Percentiles rank a stretch among this genome's conserved stretches.
Evolutionary conservation across 805 yeast genomes (phyloP).

Genomic region (Ascoidea tarda): DNA sequence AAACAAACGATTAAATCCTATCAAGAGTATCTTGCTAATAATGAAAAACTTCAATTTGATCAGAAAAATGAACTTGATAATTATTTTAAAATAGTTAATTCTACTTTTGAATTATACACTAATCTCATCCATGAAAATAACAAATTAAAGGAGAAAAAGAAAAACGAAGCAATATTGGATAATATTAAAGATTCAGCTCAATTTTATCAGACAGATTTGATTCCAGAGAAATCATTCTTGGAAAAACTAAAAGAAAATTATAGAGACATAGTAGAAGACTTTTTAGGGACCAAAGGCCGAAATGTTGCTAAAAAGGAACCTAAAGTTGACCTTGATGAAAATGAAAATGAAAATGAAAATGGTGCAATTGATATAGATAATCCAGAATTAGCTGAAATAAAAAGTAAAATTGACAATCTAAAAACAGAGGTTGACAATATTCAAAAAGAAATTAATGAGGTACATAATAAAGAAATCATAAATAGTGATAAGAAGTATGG

Average conservation of each 20-base stretch:
- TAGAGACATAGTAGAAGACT: background rate
- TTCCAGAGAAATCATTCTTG: background rate
- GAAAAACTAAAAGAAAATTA: background rate
- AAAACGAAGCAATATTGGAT: slow-evolving; percentile 29
- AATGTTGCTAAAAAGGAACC: background rate
- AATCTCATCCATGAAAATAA: slow-evolving; percentile 6
- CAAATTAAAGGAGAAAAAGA: slow-evolving; percentile 12
- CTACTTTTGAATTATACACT: background rate
- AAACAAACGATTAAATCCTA: slow-evolving; percentile 40
- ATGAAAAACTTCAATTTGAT: slow-evolving; percentile 5
- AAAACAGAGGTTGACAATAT: slow-evolving; percentile 10
- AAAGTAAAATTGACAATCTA: slow-evolving; percentile 1
- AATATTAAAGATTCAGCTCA: slow-evolving; percentile 19
- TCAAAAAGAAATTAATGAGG: slow-evolving; percentile 9
- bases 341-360: slow-evolving; percentile 2
- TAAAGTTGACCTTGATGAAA: slow-evolving; percentile 1
- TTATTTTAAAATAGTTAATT: slow-evolving; percentile 4
- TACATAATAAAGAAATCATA: slow-evolving; percentile 10
- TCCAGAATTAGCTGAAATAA: slow-evolving; percentile 1
- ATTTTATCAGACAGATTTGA: background rate
- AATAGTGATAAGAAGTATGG: slow-evolving; percentile 30
- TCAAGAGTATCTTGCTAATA: slow-evolving; percentile 27
- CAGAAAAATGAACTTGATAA: slow-evolving; percentile 9
- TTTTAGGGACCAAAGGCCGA: background rate
- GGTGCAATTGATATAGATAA: slow-evolving; percentile 1